These are phyloP conservation scores for Fusarium robinianum DNA, from an alignment of 2,329 filamentous ascomycete genomes.

Conservation along the genomic window DNA sequence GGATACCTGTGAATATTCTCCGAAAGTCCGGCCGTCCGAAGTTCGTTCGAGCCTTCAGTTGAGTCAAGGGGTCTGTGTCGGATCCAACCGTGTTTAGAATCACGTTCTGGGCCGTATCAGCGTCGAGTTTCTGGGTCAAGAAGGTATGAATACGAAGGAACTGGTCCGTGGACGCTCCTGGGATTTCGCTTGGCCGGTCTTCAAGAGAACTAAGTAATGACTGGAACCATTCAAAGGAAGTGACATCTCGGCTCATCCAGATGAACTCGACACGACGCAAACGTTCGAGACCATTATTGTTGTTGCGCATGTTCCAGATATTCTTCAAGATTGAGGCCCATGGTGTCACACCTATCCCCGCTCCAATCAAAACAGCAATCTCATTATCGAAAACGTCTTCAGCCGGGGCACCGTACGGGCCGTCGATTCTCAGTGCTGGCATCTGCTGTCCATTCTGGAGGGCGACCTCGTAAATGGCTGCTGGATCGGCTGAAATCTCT, in stretches of 20 bases:
- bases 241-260: constrained; percentile 96
- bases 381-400: constrained; percentile 97
- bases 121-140: constrained; percentile 89
- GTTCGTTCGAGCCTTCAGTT: constrained; percentile 86
- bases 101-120: constrained; percentile 94
- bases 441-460: constrained; percentile 91
- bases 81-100: constrained; percentile 93
- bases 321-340: constrained; percentile 93
- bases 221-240: constrained; percentile 99
- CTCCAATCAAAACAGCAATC: constrained; percentile 83
- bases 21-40: constrained; percentile 92
- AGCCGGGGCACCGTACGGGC: constrained; percentile 93
- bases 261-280: constrained; percentile 97
- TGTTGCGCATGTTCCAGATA: constrained; percentile 94
- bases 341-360: constrained; percentile 84
- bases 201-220: constrained; percentile 89
- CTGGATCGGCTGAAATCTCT: constrained; percentile 83
- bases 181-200: constrained; percentile 74
- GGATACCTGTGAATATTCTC: constrained; percentile 80
- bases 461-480: constrained; percentile 98
- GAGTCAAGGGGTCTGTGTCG: constrained; percentile 86
- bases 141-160: constrained; percentile 99
- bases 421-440: constrained; percentile 88
- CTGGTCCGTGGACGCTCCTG: constrained; percentile 71
- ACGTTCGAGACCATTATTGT: constrained; percentile 84